Percentiles rank a stretch among this genome's conserved stretches.
These are phyloP conservation scores for Globisporangium paroecandrum DNA, from an alignment of 352 stramenopile genomes.

Conservation along the genomic window DNA sequence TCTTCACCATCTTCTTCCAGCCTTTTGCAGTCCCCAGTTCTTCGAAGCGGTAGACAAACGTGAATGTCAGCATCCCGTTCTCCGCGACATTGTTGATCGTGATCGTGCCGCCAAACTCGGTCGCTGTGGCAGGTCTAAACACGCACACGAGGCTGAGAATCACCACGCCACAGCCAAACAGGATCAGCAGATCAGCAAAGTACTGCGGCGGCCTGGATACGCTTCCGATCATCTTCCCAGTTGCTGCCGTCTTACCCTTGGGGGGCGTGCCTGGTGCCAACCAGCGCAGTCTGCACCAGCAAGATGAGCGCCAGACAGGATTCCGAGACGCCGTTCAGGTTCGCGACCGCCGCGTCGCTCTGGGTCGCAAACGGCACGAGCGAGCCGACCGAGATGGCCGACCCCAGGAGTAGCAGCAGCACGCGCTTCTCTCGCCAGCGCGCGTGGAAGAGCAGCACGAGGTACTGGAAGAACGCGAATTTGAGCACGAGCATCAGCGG, in stretches of 20 bases:
- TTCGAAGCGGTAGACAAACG: conserved; percentile 31
- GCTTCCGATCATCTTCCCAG: not conserved
- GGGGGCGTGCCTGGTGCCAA: not conserved
- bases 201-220: conserved; percentile 14
- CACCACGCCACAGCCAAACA: conserved; percentile 19
- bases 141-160: conserved; percentile 21
- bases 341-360: not conserved
- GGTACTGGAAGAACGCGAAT: conserved; percentile 35
- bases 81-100: conserved; percentile 25
- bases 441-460: conserved; percentile 28
- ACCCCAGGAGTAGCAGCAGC: conserved; percentile 22
- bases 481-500: conserved; percentile 32
- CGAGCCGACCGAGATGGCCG: conserved; percentile 21
- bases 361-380: conserved; percentile 24
- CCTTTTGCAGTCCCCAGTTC: conserved; percentile 9
- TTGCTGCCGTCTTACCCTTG: not conserved
- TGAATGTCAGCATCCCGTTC: conserved; percentile 28
- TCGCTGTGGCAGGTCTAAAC: conserved; percentile 13
- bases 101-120: conserved; percentile 9
- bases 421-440: conserved; percentile 26
- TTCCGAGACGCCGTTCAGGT: conserved; percentile 35
- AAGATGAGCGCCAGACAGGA: conserved; percentile 28
- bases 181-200: conserved; percentile 27
- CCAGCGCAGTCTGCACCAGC: conserved; percentile 26
- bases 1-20: conserved; percentile 17